phyloP scores from a whole-genome alignment of 805 yeast species.

The Candida suzukii region DNA sequence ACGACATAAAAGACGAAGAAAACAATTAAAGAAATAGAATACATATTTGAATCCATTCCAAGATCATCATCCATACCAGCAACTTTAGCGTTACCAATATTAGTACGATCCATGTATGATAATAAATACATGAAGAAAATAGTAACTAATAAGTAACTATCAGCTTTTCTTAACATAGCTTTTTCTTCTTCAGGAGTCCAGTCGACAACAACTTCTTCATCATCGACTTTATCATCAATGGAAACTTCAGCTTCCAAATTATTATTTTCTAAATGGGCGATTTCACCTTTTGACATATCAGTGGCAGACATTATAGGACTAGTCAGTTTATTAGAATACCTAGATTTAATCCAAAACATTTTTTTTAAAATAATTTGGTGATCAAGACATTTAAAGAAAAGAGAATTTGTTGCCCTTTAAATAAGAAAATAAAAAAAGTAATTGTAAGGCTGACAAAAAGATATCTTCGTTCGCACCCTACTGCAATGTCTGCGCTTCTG shows the following conservation, averaged over 20 bases:
- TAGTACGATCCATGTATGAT: constrained; percentile 47
- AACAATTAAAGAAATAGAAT: constrained; percentile 31
- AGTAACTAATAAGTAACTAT: constrained; percentile 9
- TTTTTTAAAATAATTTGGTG: too few species aligned
- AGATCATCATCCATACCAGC: constrained; percentile 43
- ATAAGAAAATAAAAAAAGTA: too few species aligned
- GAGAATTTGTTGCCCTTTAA: too few species aligned
- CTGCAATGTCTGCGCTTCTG: too few species aligned
- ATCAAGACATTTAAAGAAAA: too few species aligned
- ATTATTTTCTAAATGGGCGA: neutral
- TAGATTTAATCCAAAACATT: too few species aligned
- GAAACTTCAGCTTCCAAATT: neutral
- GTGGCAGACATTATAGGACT: too few species aligned
- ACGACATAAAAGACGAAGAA: constrained; percentile 32
- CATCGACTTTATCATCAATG: neutral
- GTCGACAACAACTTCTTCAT: neutral
- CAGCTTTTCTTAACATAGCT: constrained; percentile 9
- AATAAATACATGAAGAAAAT: constrained; percentile 6
- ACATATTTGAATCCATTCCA: constrained; percentile 30
- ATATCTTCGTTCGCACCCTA: too few species aligned
- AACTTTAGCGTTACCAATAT: constrained; percentile 43
- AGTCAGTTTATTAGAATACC: too few species aligned
- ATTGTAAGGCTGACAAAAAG: too few species aligned
- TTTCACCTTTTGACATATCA: too few species aligned
- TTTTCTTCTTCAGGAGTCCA: constrained; percentile 10